These are phyloP conservation scores for Talaromyces sp. DNA, from an alignment of 2,329 filamentous ascomycete species.

Conservation along the genomic window DNA sequence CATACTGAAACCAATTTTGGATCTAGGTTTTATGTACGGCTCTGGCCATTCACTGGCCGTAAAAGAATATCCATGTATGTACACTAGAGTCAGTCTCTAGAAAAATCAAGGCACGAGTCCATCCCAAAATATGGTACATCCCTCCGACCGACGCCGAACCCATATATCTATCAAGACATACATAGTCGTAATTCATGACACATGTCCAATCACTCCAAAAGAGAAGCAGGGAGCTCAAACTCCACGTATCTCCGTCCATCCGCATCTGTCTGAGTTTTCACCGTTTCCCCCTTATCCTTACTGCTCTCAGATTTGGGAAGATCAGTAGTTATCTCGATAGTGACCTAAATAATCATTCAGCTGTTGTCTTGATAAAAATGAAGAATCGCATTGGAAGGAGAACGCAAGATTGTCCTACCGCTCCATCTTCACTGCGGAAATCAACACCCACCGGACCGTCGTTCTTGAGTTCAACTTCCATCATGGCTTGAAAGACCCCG, in stretches of 20 bases:
- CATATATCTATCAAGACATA: constrained; percentile 9
- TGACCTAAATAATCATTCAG: constrained; percentile 32
- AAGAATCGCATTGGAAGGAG: constrained; percentile 28
- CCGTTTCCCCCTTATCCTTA: constrained; percentile 12
- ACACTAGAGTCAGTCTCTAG: not conserved
- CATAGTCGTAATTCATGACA: not conserved
- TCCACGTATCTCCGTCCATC: constrained; percentile 12
- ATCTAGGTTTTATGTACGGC: too few species aligned
- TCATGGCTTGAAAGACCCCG: constrained; percentile 98
- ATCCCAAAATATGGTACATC: not conserved
- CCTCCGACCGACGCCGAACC: not conserved
- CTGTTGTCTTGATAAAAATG: constrained; percentile 20
- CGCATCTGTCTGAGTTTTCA: constrained; percentile 12
- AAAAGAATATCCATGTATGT: not conserved
- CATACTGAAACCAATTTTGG: too few species aligned
- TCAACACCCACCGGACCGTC: constrained; percentile 69
- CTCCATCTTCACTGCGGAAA: constrained; percentile 56
- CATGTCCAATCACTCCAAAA: constrained; percentile 22
- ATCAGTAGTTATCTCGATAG: constrained; percentile 48
- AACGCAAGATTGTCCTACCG: constrained; percentile 44
- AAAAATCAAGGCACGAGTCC: not conserved
- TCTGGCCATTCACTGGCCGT: too few species aligned
- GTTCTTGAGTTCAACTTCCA: constrained; percentile 92
- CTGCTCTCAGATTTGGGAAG: constrained; percentile 38
- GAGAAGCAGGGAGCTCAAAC: constrained; percentile 24